Evolutionary conservation across 768 basidiomycete genomes (phyloP).

Genomic region (Holtermanniella nyarrowii): DNA sequence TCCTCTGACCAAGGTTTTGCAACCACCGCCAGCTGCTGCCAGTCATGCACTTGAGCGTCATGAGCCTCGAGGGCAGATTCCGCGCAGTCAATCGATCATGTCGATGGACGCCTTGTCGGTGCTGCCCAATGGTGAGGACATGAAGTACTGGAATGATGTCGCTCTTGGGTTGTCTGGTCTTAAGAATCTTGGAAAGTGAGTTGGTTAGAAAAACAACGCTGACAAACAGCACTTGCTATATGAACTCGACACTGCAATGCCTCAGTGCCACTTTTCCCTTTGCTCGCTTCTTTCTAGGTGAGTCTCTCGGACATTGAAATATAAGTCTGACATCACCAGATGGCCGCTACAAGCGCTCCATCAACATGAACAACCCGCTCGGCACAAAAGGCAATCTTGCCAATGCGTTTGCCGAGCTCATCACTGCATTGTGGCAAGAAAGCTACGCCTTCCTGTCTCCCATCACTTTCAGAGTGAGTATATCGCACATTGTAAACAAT

Average conservation of each 20-base stretch:
- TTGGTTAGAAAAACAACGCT: neutral
- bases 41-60: constrained; percentile 61
- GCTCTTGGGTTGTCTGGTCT: constrained; percentile 72
- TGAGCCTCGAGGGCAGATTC: constrained; percentile 50
- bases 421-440: constrained; percentile 79
- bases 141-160: constrained; percentile 71
- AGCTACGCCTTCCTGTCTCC: constrained; percentile 75
- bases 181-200: constrained; percentile 61
- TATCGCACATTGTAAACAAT: constrained; percentile 5
- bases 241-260: constrained; percentile 97
- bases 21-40: constrained; percentile 71
- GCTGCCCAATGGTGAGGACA: constrained; percentile 65
- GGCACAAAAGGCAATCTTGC: constrained; percentile 80
- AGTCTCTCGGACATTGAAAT: constrained; percentile 16
- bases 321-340: constrained; percentile 19
- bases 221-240: constrained; percentile 90
- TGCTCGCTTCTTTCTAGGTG: constrained; percentile 82
- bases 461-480: constrained; percentile 66
- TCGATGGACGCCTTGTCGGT: constrained; percentile 46
- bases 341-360: constrained; percentile 39
- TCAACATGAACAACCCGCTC: constrained; percentile 75
- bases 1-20: constrained; percentile 42
- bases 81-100: constrained; percentile 27
- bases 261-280: constrained; percentile 90
- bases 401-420: constrained; percentile 66